Evolutionary conservation across 768 basidiomycete genomes (phyloP), one percentile per base, ranked within the genome.

Genomic region (Tephrocybe rancida): DNA sequence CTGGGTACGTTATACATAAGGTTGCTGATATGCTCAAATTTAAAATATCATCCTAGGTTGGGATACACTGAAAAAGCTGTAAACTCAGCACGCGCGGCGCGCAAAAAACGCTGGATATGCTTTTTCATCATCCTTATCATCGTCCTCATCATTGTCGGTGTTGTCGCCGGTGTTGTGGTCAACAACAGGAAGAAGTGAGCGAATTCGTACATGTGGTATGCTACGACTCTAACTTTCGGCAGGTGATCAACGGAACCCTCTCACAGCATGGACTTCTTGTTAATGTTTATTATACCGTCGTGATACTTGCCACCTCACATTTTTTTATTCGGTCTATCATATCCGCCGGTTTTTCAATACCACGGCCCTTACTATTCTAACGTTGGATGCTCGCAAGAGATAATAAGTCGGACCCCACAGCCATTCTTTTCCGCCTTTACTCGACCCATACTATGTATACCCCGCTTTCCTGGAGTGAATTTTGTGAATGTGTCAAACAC

Each of bases 41-140:
- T 35, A 55, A 48, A 59, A 54, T 60, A 55, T 22, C 41, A 10
- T 44, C 27, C 29, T 14, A 97, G 95, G 55, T 71, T 93, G 47
- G 76, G 80, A 57, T 90, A 97, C 67, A 92, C 93, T 1, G 84
- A 89, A 43, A 90, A 90, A 64, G 96, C 95, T 6, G 90, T 98
- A 48, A 76, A 73, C 32, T 92, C 89, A 32, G 96, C 96, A 19
- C 82, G 90, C 26, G 82, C 88, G 27, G 96, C 96, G 19, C 86
- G 96, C 55, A 92, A 88, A 72, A 98, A 96, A 82, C 86, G 95
- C 64, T 97, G 95, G 94, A 95, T 96, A 68, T 98, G 95, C 74
- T 96, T 96, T 79, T 67, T 84, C 72, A 84, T 93, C 55, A 65
- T 71, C 51, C 64, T 95, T 51, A 64, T 92, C 53, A 64, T n/a